Base-by-base conservation (phyloP, 2,329 filamentous ascomycete genomes). In the Penicillium psychrosexuale region DNA sequence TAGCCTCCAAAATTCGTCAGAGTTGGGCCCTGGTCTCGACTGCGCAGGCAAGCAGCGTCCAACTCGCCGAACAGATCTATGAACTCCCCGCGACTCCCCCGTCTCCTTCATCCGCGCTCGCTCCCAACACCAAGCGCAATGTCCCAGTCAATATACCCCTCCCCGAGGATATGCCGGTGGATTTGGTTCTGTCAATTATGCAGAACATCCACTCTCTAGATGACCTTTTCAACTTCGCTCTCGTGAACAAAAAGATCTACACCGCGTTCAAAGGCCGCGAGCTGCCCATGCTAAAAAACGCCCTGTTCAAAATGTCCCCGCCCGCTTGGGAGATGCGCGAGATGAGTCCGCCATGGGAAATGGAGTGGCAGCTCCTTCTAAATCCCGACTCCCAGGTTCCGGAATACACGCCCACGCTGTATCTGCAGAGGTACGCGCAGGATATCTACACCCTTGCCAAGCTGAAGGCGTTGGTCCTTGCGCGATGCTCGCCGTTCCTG, bases 321-420 rank as follows among this genome's bases (percentile, higher is more conserved):
- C 76, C 84, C 1, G 82, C 82, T 0, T 85, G 81, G 81, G 84
- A 86, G 61, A 72, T 83, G 46, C 78, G 82, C 13, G 81, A 86
- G 61, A 81, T 83, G 69, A 80, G 78, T 45, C 79, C 79, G 33
- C 81, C 81, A 1, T 78, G 77, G 61, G 72, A 75, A 50, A 74
- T 73, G 38, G 71, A 77, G 47, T 70, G 68, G 64, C 68, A 72
- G 53, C 61, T 67, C 15, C 69, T 75, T 7, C 65, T 75, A 30
- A 75, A 80, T 30, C 77, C 75, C 28, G 77, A 78, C 38, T 70
- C 73, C 5, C 78, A 76, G 6, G 72, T 77, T 17, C 77, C 79
- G 1, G 81, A 82, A 47, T 83, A 84, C 59, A 82, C 79, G 0
- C 77, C 83, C 1, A 65, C 70, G 1, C 69, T 77, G 1, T 86